Evolutionary conservation across 495 filamentous ascomycete genomes (phyloP).

Genomic region (Trichoderma parareesei): DNA sequence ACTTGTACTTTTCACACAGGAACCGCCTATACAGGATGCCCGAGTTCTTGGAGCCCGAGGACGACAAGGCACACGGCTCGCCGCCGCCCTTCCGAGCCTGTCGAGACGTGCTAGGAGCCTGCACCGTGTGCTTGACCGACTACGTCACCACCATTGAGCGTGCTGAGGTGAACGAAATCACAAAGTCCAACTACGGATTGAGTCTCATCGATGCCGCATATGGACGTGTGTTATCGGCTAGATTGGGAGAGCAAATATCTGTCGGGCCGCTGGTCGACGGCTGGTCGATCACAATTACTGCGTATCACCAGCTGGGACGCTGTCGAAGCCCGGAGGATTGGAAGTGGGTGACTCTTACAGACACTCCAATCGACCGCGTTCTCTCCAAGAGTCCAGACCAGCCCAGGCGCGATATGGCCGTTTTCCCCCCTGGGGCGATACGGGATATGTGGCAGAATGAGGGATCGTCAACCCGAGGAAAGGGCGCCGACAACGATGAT

Average conservation of each 20-base stretch:
- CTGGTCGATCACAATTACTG: constrained; percentile 6
- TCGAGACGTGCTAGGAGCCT: constrained; percentile 7
- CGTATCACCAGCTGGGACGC: constrained; percentile 9
- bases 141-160: constrained; percentile 3
- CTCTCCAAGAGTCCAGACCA: too few relatives aligned
- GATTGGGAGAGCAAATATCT: background rate
- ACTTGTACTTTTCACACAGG: background rate
- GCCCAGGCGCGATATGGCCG: too few relatives aligned
- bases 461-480: too few relatives aligned
- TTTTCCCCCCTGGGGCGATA: too few relatives aligned
- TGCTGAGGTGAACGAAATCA: background rate
- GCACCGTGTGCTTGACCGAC: constrained; percentile 10
- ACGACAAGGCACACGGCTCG: background rate
- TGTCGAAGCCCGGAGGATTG: constrained; percentile 9
- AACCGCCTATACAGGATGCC: background rate
- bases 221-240: background rate
- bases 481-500: too few relatives aligned
- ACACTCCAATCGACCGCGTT: background rate
- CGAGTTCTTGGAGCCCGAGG: background rate
- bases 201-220: background rate
- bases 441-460: too few relatives aligned
- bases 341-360: constrained; percentile 7
- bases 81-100: background rate
- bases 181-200: background rate
- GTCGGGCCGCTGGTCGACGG: background rate